phyloP scores from a whole-genome alignment of 495 filamentous ascomycete species.

The Daldinia decipiens region DNA sequence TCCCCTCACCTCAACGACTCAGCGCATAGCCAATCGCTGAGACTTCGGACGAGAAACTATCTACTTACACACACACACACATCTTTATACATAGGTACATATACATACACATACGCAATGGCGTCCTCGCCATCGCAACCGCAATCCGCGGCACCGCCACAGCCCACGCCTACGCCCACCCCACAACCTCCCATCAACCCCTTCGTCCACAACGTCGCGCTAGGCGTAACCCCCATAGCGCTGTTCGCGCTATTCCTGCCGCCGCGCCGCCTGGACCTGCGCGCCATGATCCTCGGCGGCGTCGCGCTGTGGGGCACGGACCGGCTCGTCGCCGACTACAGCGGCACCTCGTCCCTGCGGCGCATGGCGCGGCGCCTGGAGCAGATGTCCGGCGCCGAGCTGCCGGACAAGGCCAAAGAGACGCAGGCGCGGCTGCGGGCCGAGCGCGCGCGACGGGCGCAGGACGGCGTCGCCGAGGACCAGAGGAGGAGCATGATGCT shows the following conservation, averaged over 20 bases:
- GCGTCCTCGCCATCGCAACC: slow-evolving; percentile 17
- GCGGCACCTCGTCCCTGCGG: slow-evolving; percentile 63
- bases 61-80: not conserved
- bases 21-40: not conserved
- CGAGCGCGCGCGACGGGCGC: slow-evolving; percentile 54
- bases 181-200: slow-evolving; percentile 5
- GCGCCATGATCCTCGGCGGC: slow-evolving; percentile 68
- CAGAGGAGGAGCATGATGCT: slow-evolving; percentile 45
- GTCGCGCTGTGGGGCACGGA: slow-evolving; percentile 72
- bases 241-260: slow-evolving; percentile 79
- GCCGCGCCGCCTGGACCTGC: slow-evolving; percentile 79
- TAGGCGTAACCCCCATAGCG: slow-evolving; percentile 71
- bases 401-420: slow-evolving; percentile 68
- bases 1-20: not conserved
- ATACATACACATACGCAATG: not conserved
- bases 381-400: slow-evolving; percentile 37
- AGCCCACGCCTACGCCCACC: slow-evolving; percentile 5
- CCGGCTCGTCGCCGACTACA: slow-evolving; percentile 69
- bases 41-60: slow-evolving; percentile 24
- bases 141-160: slow-evolving; percentile 3
- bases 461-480: slow-evolving; percentile 49
- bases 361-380: slow-evolving; percentile 54
- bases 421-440: slow-evolving; percentile 59
- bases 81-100: too few relatives aligned
- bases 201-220: slow-evolving; percentile 69